Base-by-base conservation (phyloP, 1,284 basidiomycete genomes). In the Coriolopsis trogii region DNA sequence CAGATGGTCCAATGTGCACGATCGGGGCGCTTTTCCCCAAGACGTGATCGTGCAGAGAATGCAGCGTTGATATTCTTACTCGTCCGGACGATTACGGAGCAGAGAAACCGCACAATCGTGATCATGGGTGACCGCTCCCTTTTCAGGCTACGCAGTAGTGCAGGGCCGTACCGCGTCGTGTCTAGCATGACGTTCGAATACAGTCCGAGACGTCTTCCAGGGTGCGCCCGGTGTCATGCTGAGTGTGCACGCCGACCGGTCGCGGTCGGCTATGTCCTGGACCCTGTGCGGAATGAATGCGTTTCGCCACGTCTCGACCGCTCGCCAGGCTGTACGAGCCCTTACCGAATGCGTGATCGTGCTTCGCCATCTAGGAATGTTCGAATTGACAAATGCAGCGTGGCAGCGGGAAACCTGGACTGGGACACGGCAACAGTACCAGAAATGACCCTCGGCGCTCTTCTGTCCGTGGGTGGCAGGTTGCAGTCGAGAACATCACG, bases 281-380 rank as follows among this genome's bases (percentile, higher is more conserved):
- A 41, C 41, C 41, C 34, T 41, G 44, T 21, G 39, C n/a, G 43
- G 30, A 46, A 20, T 25, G 43, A 52, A 44, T 36, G 45, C 13
- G 16, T 26, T 26, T 39, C 26, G 36, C n/a, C 33, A 26, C 39
- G 39, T n/a, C 20, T 38, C 25, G 46, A 34, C 23, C 38, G 23
- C 26, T 36, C 44, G 29, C 12, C 34, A 15, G 29, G 20, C 33
- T n/a, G n/a, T n/a, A n/a, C 24, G 10, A 30, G 29, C 36, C 21
- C 15, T 7, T 21, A 9, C 24, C 18, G 43, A 33, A 29, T 15
- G 31, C 42, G n/a, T n/a, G 55, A 53, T 53, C 53, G 42, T 21
- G 42, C 44, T 15, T 18, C 34, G 39, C 31, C 41, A 55, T 59
- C 57, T 59, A 53, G 57, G 57, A 56, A 59, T 59, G 57, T 59